phyloP scores from a whole-genome alignment of 169 alveolate species.

The Theileria sp. region DNA sequence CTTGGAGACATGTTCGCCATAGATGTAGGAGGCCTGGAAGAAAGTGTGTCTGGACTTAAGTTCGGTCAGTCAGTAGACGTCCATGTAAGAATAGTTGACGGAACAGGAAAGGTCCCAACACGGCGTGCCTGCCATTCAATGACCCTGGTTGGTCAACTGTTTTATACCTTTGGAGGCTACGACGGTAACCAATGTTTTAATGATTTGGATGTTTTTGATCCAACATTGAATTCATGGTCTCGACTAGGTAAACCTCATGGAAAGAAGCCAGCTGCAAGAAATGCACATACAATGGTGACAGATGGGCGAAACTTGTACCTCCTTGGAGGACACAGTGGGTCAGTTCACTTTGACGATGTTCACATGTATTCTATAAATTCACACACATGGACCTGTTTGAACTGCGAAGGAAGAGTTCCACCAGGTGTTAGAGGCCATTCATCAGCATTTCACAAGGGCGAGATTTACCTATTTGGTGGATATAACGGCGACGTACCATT shows the following conservation, averaged over 20 bases:
- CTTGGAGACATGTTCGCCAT: conserved; percentile 71
- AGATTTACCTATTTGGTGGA: conserved; percentile 74
- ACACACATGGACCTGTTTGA: conserved; percentile 63
- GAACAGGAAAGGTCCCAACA: conserved; percentile 65
- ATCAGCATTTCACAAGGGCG: conserved; percentile 57
- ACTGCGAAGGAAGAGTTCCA: conserved; percentile 59
- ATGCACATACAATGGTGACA: conserved; percentile 73
- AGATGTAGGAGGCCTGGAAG: conserved; percentile 54
- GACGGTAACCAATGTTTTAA: conserved; percentile 74
- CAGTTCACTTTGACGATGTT: conserved; percentile 67
- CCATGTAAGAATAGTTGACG: conserved; percentile 43
- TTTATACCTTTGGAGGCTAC: conserved; percentile 75
- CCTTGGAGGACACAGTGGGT: conserved; percentile 76
- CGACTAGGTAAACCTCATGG: conserved; percentile 67
- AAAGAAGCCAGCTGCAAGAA: conserved; percentile 70
- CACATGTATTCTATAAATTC: conserved; percentile 52
- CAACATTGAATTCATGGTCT: conserved; percentile 59
- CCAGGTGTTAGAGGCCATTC: conserved; percentile 75
- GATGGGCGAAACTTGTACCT: conserved; percentile 64
- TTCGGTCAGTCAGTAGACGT: conserved; percentile 64
- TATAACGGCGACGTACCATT: conserved; percentile 68
- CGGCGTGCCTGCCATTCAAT: conserved; percentile 76
- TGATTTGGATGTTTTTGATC: conserved; percentile 72
- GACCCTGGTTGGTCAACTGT: conserved; percentile 63
- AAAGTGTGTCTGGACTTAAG: conserved; percentile 34